phyloP scores from a whole-genome alignment of 805 yeast species.

The Wickerhamiella hasegawae region DNA sequence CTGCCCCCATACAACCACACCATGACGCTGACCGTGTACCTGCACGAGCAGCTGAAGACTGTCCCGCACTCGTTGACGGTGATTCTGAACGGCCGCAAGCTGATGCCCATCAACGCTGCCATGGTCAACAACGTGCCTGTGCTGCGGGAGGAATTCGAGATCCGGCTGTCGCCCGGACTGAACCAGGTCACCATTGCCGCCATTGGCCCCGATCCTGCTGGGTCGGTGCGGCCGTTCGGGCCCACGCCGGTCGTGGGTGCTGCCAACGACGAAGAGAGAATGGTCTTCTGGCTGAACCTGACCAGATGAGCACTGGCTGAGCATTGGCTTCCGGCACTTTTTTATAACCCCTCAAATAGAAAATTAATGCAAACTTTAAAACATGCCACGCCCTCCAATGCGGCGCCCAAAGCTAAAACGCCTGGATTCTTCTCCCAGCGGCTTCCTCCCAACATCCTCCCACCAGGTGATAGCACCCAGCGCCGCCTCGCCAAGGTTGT shows the following conservation, averaged over 20 bases:
- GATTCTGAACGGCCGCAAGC: constrained; percentile 18
- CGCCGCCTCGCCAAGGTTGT: no score
- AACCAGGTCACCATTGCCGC: constrained; percentile 21
- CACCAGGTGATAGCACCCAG: no score
- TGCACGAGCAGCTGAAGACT: constrained; percentile 27
- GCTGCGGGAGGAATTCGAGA: constrained; percentile 17
- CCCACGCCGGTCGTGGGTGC: constrained; percentile 18
- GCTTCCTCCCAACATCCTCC: no score
- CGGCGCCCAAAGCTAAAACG: no score
- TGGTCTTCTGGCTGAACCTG: constrained; percentile 15
- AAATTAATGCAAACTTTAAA: no score
- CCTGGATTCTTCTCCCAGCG: no score
- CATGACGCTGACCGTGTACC: constrained; percentile 28
- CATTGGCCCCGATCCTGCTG: constrained; percentile 13
- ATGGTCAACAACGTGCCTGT: constrained; percentile 3
- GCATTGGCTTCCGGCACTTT: no score
- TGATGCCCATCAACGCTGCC: constrained; percentile 13
- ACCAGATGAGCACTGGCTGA: constrained; percentile 18
- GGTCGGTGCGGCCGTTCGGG: constrained; percentile 15
- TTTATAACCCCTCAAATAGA: no score
- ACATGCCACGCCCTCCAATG: no score
- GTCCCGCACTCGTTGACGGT: constrained; percentile 19
- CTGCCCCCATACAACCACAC: constrained; percentile 35
- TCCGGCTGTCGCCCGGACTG: constrained; percentile 21
- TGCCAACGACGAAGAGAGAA: constrained; percentile 17